A percentile compares a stretch with the other conserved stretches of the same genome.
Evolutionary conservation across 2,329 filamentous ascomycete genomes (phyloP).

Genomic region (Pyricularia grisea): DNA sequence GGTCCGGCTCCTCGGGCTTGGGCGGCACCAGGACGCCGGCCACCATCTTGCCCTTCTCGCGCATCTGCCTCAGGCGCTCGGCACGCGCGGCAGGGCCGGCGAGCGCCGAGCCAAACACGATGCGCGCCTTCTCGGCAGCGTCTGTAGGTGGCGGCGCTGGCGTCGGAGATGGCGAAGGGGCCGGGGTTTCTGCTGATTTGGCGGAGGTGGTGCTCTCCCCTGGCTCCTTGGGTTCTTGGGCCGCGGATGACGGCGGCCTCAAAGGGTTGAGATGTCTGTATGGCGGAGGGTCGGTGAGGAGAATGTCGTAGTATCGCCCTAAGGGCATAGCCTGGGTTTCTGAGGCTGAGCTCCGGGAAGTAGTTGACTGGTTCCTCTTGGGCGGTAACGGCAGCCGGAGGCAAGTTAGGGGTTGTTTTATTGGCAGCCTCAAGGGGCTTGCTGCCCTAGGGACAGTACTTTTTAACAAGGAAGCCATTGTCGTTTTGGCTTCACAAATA

Average conservation of each 20-base stretch:
- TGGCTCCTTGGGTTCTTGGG: conserved; percentile 4
- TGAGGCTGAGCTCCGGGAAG: neutral
- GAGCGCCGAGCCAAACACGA: conserved; percentile 76
- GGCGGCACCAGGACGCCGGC: conserved; percentile 79
- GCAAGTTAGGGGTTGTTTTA: conserved; percentile 4
- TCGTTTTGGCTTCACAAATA: neutral
- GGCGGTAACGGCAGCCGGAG: conserved; percentile 7
- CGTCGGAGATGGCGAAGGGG: conserved; percentile 20
- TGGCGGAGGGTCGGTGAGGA: conserved; percentile 37
- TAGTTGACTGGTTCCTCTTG: neutral
- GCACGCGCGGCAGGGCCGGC: conserved; percentile 63
- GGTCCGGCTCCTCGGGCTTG: conserved; percentile 80
- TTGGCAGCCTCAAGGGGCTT: conserved; percentile 13
- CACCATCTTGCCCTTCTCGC: conserved; percentile 51
- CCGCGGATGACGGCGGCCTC: conserved; percentile 1
- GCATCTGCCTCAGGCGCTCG: conserved; percentile 47
- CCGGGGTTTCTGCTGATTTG: conserved; percentile 17
- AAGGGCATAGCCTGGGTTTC: conserved; percentile 38
- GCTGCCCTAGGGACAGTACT: conserved; percentile 14
- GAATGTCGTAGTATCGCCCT: conserved; percentile 49
- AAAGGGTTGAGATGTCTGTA: neutral
- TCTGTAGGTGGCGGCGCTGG: conserved; percentile 33
- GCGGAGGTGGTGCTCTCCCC: neutral
- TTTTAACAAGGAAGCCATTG: conserved; percentile 8
- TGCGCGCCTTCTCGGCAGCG: conserved; percentile 45